Conservation (phyloP, 805 yeast species). For the Hanseniaspora singularis region DNA sequence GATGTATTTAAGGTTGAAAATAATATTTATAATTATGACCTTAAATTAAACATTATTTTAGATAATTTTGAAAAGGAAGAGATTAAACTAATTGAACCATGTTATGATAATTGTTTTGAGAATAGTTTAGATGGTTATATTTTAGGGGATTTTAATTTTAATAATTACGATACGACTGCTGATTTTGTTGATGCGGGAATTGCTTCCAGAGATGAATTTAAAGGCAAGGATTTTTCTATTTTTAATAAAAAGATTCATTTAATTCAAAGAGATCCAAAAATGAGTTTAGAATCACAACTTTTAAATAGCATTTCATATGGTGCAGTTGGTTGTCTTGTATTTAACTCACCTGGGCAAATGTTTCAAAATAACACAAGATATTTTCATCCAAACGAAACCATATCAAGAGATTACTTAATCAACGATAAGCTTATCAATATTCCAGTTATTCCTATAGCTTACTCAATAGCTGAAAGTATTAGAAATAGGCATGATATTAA, state of each 20-base stretch:
- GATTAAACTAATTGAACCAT: conserved; percentile 33
- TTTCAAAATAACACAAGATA: conserved; percentile 45
- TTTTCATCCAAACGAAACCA: conserved; percentile 43
- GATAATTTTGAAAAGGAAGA: neutral
- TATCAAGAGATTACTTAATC: conserved; percentile 41
- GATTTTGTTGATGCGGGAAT: conserved; percentile 49
- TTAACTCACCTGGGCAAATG: conserved; percentile 18
- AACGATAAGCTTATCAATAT: neutral
- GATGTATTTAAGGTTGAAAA: conserved; percentile 50
- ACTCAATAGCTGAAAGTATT: neutral
- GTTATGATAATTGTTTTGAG: conserved; percentile 30
- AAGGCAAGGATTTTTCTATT: conserved; percentile 28
- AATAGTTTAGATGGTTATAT: conserved; percentile 47
- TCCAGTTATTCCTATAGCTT: conserved; percentile 15
- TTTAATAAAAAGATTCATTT: conserved; percentile 48
- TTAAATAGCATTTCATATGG: conserved; percentile 51
- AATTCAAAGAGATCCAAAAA: conserved; percentile 28
- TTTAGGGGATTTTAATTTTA: conserved; percentile 28
- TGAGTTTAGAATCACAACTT: conserved; percentile 30
- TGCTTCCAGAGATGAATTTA: conserved; percentile 47
- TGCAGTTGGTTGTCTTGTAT: conserved; percentile 47
- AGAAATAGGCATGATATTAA: neutral
- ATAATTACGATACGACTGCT: conserved; percentile 48
- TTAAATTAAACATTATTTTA: conserved; percentile 28
- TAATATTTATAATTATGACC: conserved; percentile 37